phyloP scores from a whole-genome alignment of 2,329 filamentous ascomycete genomes.

The Leptographium flavum region DNA sequence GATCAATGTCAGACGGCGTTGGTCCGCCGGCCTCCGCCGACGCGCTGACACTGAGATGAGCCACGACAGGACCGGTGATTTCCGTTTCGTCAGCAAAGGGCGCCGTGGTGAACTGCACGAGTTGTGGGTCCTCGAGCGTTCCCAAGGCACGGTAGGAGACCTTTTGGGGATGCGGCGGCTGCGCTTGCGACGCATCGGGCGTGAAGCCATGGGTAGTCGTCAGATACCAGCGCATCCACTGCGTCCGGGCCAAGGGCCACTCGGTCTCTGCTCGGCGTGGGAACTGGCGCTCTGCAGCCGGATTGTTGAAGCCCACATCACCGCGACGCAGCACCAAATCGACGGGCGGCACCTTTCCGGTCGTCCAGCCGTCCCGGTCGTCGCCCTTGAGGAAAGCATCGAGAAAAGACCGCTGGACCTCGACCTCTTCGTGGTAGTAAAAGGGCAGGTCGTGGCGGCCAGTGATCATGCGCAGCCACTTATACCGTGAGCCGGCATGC shows the following conservation, averaged over 20 bases:
- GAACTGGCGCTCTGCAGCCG: conserved; percentile 48
- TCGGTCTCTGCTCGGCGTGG: conserved; percentile 39
- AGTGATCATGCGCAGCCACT: conserved; percentile 56
- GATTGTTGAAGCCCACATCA: conserved; percentile 51
- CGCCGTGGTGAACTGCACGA: conserved; percentile 41
- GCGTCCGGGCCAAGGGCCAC: conserved; percentile 54
- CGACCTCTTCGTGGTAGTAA: conserved; percentile 55
- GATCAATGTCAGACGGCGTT: conserved; percentile 38
- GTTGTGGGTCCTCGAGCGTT: conserved; percentile 29
- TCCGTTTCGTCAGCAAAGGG: conserved; percentile 50
- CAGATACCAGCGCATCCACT: conserved; percentile 48
- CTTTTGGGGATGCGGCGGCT: neutral
- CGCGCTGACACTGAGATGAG: conserved; percentile 41
- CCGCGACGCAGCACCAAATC: conserved; percentile 49
- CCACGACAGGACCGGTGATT: conserved; percentile 53
- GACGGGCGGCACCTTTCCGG: conserved; percentile 45
- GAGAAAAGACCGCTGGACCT: conserved; percentile 52
- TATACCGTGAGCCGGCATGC: conserved; percentile 49
- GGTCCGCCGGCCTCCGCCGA: conserved; percentile 36
- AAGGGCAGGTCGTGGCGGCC: conserved; percentile 60
- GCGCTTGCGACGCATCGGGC: conserved; percentile 17
- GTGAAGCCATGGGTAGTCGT: conserved; percentile 28
- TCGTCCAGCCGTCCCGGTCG: conserved; percentile 46
- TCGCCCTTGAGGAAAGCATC: conserved; percentile 58
- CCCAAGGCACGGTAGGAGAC: conserved; percentile 47